Base-by-base conservation (phyloP, 164 flowering plant genomes). In the Annona squamosa region DNA sequence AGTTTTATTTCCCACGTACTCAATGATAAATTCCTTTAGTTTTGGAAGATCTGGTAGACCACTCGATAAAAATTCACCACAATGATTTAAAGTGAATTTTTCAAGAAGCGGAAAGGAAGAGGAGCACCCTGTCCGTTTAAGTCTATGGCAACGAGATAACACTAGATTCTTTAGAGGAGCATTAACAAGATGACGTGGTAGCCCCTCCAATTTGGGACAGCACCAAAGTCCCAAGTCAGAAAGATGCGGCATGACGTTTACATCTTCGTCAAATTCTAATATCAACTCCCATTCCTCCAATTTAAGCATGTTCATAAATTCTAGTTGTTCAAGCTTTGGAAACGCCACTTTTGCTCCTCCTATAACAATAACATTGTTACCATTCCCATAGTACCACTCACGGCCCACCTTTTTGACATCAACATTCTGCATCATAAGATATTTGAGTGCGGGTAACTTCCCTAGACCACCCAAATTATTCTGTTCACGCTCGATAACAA, bases 361-460 rank as follows among this genome's bases (percentile, higher is more conserved):
- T 26, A 1, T 1, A 26, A 26, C 37, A 26, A 26, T 13, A 6
- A 3, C 10, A 52, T 52, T 52, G 1, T 13, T 18, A 5, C 19
- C 1, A 9, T 57, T 37, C 46, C 47, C 72, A 56, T 41, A 56
- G 16, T 41, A 70, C 37, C 37, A 26, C 26, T 56, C 64, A 56
- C 6, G 12, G 5, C 18, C 68, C 41, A 72, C 37, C 4, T 1
- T 3, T 62, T 72, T 18, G 37, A 7, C 68, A 4, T 9, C 57
- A 64, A 44, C 46, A 46, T 48, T 46, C 46, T 42, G 16, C 63
- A 72, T 63, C 4, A 10, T 26, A 16, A 72, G 57, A 6, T 41
- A 46, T 19, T 72, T 72, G 37, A 72, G 68, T 37, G 65, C 56
- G 10, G 67, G 45, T 19, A 72, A 48, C 19, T 63, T 46, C 48